Evolutionary conservation across 352 stramenopile genomes (phyloP), one percentile per base, ranked within the genome.

Genomic region (Pythium sukuiense): DNA sequence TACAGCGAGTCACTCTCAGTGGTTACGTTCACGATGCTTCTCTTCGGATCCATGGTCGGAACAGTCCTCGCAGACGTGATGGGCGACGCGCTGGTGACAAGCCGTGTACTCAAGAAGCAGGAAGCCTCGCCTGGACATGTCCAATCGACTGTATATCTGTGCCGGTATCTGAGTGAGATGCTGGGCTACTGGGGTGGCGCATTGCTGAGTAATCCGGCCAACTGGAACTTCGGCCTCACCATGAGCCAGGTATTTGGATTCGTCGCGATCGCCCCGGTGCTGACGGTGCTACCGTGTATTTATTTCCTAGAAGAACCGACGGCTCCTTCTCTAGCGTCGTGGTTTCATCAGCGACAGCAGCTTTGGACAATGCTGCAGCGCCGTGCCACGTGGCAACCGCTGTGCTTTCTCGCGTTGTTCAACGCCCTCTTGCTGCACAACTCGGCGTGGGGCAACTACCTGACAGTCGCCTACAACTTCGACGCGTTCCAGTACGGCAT

Each of bases 41-140:
- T 93, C 32, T 72, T 90, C 14, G 82, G 82, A 41, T 71, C 82
- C 12, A 93, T 89, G 67, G 65, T 90, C 26, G 86, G 84, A 11
- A 85, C 90, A 27, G 85, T 92, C 24, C 89, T 94, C 77, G 79
- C 82, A 7, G 86, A 94, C 67, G 86, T 94, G 55, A 94, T 94
- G 84, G 79, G 77, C 48, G 86, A 94, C 62, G 84, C 77, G 33
- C 68, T 92, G 13, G 81, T 94, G 16, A 79, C 81, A 2, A 81
- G 80, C 57, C 80, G 80, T 4, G 84, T 91, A 32, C 71, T 92
- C 43, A 55, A 43, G 20, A 72, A 76, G 39, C 70, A 80, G 7
- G 79, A 88, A 26, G 26, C 55, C 6, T 64, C 72, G 9, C 69
- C 71, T 0, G 82, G 84, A 2, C 72, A 82, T 20, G 55, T 81